Percentiles rank a stretch among this genome's conserved stretches.
Evolutionary conservation across 306 rosid genomes (phyloP).

Genomic region (Cajanus cajan): DNA sequence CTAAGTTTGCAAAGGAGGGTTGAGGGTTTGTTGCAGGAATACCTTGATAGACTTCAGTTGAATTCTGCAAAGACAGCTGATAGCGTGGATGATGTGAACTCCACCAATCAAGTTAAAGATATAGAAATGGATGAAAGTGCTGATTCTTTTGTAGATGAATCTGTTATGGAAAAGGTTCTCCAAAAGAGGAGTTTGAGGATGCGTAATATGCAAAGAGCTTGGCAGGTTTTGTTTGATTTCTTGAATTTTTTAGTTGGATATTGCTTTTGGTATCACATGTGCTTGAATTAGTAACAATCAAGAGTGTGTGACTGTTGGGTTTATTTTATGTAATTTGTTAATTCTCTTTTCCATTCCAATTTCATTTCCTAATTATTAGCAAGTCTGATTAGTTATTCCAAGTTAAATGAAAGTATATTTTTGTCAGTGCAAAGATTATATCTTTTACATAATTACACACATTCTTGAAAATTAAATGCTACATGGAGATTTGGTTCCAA

Average conservation of each 20-base stretch:
- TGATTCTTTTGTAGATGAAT: slow-evolving; percentile 70
- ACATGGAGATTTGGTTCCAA: background rate
- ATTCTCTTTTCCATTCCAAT: background rate
- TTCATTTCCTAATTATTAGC: slow-evolving; percentile 9
- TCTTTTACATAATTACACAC: background rate
- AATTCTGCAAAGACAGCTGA: slow-evolving; percentile 47
- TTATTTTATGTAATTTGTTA: background rate
- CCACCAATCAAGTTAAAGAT: slow-evolving; percentile 45
- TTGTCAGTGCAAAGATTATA: background rate
- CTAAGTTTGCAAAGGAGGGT: slow-evolving; percentile 93
- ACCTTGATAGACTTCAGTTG: slow-evolving; percentile 68
- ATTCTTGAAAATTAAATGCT: background rate
- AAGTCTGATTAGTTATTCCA: background rate
- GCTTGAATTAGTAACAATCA: slow-evolving; percentile 6
- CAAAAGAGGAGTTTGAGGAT: slow-evolving; percentile 86
- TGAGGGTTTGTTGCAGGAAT: slow-evolving; percentile 85
- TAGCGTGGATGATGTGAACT: slow-evolving; percentile 40
- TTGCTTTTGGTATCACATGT: background rate
- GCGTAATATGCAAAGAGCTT: slow-evolving; percentile 93
- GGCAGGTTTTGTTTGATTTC: slow-evolving; percentile 63
- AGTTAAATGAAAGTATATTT: background rate
- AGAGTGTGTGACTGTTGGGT: slow-evolving; percentile 9
- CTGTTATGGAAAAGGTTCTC: slow-evolving; percentile 98
- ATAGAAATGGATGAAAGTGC: slow-evolving; percentile 48
- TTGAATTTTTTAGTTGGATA: slow-evolving; percentile 1